Evolutionary conservation across 1,284 basidiomycete genomes (phyloP), one percentile per base, ranked within the genome.

Genomic region (Leucoagaricus sp.): DNA sequence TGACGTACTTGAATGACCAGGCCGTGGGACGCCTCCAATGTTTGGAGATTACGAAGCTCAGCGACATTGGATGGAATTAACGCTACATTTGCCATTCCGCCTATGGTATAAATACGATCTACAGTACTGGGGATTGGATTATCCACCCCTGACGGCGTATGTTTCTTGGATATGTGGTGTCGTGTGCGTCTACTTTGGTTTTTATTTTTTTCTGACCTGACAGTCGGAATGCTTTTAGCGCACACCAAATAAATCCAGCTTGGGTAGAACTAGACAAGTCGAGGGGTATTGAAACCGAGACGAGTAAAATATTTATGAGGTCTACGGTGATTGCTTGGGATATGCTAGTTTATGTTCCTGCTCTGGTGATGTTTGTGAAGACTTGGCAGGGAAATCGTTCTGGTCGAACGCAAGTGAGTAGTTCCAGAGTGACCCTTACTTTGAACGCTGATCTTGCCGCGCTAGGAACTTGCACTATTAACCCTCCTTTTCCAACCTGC

Each of bases 41-140:
- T 91, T 83, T 61, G 94, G 94, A 15, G 94, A 97, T 72, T 94
- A 93, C 64, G 94, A 97, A 71, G 94, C 94, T 0, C 94, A 96
- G 67, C 79, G 94, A 51, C 94, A 96, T 71, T 96, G 94, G 94
- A 92, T 96, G 85, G 93, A 96, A 64, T 71, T 96, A 42, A 93
- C 93, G 0, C 73, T 84, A 29, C 88, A 94, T 65, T 75, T 94
- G 3, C 91, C 92, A 0, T 65, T 83, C 25, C 77, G 74, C 8
- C 72, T 87, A 63, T 96, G 94, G 94, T 96, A 96, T 71, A 85
- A 75, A 1, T 92, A 94, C 70, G 92, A 96, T 65, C 76, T 93
- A 31, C 83, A 83, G 49, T 96, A 96, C 64, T 97, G 94, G 94
- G 93, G 93, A 0, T 79, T 97, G 51, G 93, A 95, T 71, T 95